A percentile compares a stretch with the other conserved stretches of the same genome.
Evolutionary conservation across 495 filamentous ascomycete genomes (phyloP).

Genomic region (Ascodesmis nigricans): DNA sequence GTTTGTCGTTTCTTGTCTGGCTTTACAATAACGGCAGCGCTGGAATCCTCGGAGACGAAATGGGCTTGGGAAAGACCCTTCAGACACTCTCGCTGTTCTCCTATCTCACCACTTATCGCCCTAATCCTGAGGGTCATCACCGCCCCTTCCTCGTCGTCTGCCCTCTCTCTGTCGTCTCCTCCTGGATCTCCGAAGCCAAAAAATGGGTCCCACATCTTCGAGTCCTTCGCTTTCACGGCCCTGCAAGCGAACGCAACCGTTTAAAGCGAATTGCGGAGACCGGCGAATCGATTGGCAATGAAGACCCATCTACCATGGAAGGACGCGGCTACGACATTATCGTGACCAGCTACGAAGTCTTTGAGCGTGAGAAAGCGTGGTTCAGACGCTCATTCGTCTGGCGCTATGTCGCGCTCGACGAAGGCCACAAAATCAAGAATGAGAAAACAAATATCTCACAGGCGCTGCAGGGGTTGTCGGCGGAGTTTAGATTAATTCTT

Average conservation of each 20-base stretch:
- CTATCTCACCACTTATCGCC: constrained; percentile 15
- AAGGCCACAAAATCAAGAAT: constrained; percentile 42
- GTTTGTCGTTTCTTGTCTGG: constrained; percentile 38
- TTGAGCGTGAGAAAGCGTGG: constrained; percentile 34
- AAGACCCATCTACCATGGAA: constrained; percentile 6
- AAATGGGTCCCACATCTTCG: constrained; percentile 38
- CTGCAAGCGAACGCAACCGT: constrained; percentile 26
- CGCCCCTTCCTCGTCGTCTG: constrained; percentile 39
- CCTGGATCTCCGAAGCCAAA: constrained; percentile 34
- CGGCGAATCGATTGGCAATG: constrained; percentile 14
- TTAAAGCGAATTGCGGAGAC: constrained; percentile 30
- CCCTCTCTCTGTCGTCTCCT: constrained; percentile 35
- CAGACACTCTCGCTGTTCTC: constrained; percentile 34
- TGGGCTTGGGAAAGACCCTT: constrained; percentile 42
- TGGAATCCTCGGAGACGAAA: constrained; percentile 38
- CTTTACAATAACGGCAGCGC: constrained; percentile 37
- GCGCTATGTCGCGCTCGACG: constrained; percentile 36
- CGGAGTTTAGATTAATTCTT: constrained; percentile 38
- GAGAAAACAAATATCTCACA: constrained; percentile 29
- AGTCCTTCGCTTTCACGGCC: constrained; percentile 36
- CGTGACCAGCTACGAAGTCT: constrained; percentile 41
- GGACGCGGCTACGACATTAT: constrained; percentile 28
- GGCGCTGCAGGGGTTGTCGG: constrained; percentile 29
- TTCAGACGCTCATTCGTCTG: constrained; percentile 38
- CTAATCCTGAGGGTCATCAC: constrained; percentile 16